phyloP scores from a whole-genome alignment of 495 filamentous ascomycete species.

The Xylaria intraflava region DNA sequence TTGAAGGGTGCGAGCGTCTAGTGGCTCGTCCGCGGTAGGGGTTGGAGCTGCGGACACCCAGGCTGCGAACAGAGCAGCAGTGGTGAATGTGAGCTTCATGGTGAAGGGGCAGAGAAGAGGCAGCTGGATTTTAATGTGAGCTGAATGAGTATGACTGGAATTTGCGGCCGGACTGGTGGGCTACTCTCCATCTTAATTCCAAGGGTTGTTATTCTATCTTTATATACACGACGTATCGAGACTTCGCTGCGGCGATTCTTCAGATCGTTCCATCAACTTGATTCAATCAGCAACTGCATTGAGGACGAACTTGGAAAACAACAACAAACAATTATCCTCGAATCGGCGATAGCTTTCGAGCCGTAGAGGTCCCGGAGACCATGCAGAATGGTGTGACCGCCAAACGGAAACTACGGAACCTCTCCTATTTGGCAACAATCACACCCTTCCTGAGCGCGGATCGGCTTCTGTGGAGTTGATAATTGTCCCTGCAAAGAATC shows the following conservation, averaged over 20 bases:
- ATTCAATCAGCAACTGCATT: background rate
- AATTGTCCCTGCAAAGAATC: too few relatives aligned
- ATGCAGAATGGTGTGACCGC: background rate
- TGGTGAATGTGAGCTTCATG: constrained; percentile 21
- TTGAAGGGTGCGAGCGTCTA: constrained; percentile 44
- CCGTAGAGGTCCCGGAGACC: background rate
- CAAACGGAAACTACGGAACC: background rate
- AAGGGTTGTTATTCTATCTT: background rate
- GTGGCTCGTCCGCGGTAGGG: constrained; percentile 46
- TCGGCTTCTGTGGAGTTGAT: background rate
- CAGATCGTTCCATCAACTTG: background rate
- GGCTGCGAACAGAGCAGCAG: constrained; percentile 13
- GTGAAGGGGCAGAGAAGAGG: background rate
- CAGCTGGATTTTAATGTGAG: background rate
- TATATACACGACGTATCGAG: background rate
- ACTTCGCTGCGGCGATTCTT: background rate
- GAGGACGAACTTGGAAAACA: background rate
- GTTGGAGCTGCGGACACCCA: constrained; percentile 19
- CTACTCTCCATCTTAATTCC: background rate
- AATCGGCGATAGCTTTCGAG: background rate
- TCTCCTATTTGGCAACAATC: background rate
- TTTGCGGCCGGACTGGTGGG: background rate
- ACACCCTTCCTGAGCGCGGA: background rate
- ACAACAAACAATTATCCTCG: constrained; percentile 8
- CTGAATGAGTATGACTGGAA: background rate